Evolutionary conservation across 768 basidiomycete species (phyloP), one percentile per base, ranked within the genome.

Genomic region (Collybiopsis confluens): DNA sequence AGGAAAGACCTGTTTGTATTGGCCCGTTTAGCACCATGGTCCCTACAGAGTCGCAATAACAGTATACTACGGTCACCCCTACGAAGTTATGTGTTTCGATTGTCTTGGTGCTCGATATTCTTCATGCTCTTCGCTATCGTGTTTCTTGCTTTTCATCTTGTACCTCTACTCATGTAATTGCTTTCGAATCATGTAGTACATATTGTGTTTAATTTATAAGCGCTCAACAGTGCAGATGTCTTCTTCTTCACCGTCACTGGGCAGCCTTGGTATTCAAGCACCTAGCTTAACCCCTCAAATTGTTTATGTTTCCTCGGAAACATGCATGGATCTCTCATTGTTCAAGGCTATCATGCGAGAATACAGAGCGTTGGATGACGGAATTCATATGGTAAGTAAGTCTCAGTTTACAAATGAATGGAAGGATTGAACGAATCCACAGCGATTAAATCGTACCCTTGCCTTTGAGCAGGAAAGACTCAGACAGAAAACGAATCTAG

Each of bases 311-410:
- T 80, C 84, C n/a, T 70, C 83, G 15, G 71, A 79, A 59, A 90
- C 87, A 59, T 93, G 90, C 59, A 76, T 83, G 54, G 76, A 92
- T 63, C 76, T 91, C 27, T 84, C 83, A 13, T 58, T 88, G 5
- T 92, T 92, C 77, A 92, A 91, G 80, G 91, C 90, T 56, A 81
- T 92, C 61, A 74, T 93, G 66, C 83, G 76, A 63, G 90, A 92
- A 68, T 92, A 92, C 67, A 78, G 90, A 62, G 81, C 75, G 60
- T 71, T 92, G 13, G 90, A 93, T 68, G 90, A 93, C 62, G 73
- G 81, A 6, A 86, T 93, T 59, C 80, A 77, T 37, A 89, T 90
- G 47, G 47, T 48, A 26, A 2, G 47, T 48, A 15, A 20, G 7
- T 30, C 16, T 28, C 24, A 20, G 18, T 33, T 35, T 33, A 7